phyloP scores from a whole-genome alignment of 345 rosid genomes.

The Hypericum androsaemum region DNA sequence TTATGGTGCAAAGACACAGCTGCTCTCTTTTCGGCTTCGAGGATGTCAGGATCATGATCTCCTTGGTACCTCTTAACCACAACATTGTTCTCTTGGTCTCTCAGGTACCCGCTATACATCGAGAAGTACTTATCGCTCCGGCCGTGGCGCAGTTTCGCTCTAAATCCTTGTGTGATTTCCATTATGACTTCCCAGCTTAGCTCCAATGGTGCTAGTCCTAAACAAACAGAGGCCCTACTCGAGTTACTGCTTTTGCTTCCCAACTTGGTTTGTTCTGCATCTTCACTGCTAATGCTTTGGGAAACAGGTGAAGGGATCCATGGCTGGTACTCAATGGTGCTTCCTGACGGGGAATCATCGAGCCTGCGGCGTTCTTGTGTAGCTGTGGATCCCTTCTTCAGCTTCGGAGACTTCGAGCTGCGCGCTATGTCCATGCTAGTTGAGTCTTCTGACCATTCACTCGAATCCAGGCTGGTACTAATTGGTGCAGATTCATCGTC shows the following conservation, averaged over 20 bases:
- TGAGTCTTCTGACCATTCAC: constrained; percentile 10
- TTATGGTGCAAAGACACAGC: constrained; percentile 21
- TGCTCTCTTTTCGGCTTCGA: constrained; percentile 31
- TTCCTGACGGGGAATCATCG: background rate
- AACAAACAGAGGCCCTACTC: background rate
- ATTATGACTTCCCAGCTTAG: constrained; percentile 25
- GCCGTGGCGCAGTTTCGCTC: constrained; percentile 6
- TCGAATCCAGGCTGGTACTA: background rate
- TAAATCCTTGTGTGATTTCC: constrained; percentile 21
- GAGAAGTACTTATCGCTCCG: constrained; percentile 6
- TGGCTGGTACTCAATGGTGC: background rate
- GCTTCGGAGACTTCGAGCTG: constrained; percentile 19
- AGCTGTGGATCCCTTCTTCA: constrained; percentile 11
- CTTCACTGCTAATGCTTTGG: background rate
- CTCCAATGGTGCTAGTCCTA: constrained; percentile 16
- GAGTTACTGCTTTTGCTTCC: background rate
- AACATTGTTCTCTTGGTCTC: constrained; percentile 8
- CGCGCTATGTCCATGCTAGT: constrained; percentile 4
- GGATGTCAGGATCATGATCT: constrained; percentile 8
- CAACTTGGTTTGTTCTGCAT: background rate
- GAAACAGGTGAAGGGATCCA: background rate
- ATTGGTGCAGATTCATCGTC: constrained; percentile 9
- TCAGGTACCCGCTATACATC: constrained; percentile 15
- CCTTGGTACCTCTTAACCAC: constrained; percentile 15
- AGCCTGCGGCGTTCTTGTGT: background rate